Evolutionary conservation across 2,329 filamentous ascomycete genomes (phyloP).

Genomic region (Fusarium chuoi): DNA sequence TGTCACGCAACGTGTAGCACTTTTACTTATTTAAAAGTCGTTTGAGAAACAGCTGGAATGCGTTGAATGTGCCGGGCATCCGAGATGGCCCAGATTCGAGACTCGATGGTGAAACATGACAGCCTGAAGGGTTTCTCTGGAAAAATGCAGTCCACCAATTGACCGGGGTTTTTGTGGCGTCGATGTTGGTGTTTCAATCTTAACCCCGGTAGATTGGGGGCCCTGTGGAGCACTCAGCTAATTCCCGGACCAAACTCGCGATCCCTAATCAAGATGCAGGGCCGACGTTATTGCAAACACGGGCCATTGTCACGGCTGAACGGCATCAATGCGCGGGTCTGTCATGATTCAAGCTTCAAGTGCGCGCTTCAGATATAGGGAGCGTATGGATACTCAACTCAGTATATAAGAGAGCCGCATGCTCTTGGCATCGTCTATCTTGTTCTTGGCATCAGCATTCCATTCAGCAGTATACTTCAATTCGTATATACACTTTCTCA

Average conservation of each 20-base stretch:
- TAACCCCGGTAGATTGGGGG: slow-evolving; percentile 6
- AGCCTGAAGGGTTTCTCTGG: slow-evolving; percentile 3
- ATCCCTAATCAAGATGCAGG: slow-evolving; percentile 10
- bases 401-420: not conserved
- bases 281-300: not conserved
- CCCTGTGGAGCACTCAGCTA: not conserved
- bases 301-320: slow-evolving; percentile 12
- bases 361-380: not conserved
- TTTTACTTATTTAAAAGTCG: not conserved
- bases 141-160: slow-evolving; percentile 31
- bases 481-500: not conserved
- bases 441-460: not conserved
- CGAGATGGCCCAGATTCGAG: not conserved
- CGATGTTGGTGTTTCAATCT: slow-evolving; percentile 9
- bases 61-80: slow-evolving; percentile 13
- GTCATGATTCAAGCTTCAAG: not conserved
- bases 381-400: no score
- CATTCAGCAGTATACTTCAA: not conserved
- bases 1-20: not conserved
- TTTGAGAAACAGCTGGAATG: not conserved
- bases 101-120: slow-evolving; percentile 24
- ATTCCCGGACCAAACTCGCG: not conserved
- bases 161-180: not conserved
- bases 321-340: slow-evolving; percentile 2
- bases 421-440: not conserved